Conservation (phyloP, 2,329 filamentous ascomycete genomes). For the Leptographium lundbergii region DNA sequence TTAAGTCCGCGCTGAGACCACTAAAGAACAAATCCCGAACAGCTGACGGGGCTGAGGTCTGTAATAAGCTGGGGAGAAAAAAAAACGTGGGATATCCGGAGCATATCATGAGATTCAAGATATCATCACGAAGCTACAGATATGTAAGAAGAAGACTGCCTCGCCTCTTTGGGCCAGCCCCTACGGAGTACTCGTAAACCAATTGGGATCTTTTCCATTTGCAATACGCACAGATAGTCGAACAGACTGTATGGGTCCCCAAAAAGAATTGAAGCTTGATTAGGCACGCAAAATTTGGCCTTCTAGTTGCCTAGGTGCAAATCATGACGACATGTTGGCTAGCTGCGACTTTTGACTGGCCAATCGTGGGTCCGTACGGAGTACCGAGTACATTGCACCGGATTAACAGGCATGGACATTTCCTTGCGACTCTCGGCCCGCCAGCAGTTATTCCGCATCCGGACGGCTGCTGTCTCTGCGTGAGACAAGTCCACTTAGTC, state of each 20-base stretch:
- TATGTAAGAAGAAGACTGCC: background rate
- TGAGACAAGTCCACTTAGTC: background rate
- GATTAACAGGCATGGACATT: background rate
- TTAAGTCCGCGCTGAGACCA: background rate
- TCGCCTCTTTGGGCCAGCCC: background rate
- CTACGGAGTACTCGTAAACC: background rate
- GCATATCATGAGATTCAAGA: no score
- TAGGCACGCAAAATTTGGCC: background rate
- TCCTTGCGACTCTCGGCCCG: background rate
- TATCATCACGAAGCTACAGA: no score
- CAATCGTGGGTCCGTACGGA: background rate
- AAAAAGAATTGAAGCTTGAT: background rate
- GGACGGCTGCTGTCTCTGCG: background rate
- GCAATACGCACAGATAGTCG: background rate
- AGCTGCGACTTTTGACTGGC: slow-evolving; percentile 9
- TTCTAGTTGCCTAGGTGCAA: background rate
- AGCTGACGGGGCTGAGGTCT: background rate
- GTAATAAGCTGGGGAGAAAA: background rate
- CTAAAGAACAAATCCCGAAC: background rate
- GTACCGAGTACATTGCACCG: no score
- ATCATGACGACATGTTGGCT: slow-evolving; percentile 13
- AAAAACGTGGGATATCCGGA: no score
- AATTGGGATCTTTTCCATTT: background rate
- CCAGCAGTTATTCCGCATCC: background rate
- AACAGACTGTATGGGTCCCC: background rate